Conservation (phyloP, 192 early-diverging fungal genomes). For the Coemansia guatemalensis region DNA sequence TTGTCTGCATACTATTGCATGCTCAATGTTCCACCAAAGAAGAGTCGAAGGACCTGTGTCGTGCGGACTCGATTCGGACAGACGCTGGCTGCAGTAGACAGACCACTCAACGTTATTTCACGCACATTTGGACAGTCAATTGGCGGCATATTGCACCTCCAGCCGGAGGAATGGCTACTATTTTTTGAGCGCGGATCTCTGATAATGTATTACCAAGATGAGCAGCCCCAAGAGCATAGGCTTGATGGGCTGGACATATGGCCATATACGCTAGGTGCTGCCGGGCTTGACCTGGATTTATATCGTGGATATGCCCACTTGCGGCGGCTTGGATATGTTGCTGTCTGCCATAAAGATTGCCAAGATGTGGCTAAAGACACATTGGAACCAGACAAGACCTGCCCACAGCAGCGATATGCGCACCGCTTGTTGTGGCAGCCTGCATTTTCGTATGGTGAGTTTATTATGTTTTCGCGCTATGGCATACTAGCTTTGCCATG, state of each 20-base stretch:
- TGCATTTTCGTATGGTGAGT: conserved; percentile 10
- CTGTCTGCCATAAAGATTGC: conserved; percentile 1
- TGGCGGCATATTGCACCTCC: conserved; percentile 12
- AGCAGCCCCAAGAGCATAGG: neutral
- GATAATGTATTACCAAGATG: conserved; percentile 1
- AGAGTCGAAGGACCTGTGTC: conserved; percentile 20
- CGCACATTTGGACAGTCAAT: conserved; percentile 20
- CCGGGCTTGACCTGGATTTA: conserved; percentile 16
- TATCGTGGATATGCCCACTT: conserved; percentile 30
- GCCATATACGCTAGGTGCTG: conserved; percentile 10
- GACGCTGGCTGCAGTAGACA: conserved; percentile 15
- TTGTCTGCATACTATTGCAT: conserved; percentile 22
- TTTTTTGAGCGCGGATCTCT: conserved; percentile 36
- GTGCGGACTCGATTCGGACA: conserved; percentile 8
- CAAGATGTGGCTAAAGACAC: neutral
- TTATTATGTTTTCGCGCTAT: neutral
- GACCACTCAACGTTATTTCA: conserved; percentile 24
- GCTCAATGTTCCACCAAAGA: conserved; percentile 27
- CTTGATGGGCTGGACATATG: conserved; percentile 8
- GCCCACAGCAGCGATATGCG: neutral
- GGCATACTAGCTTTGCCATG: neutral
- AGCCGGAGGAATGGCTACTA: conserved; percentile 43
- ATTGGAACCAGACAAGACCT: neutral
- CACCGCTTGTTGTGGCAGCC: neutral
- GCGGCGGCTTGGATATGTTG: conserved; percentile 36